Conservation (phyloP, 306 rosid genomes). For the Medicago ruthenica region DNA sequence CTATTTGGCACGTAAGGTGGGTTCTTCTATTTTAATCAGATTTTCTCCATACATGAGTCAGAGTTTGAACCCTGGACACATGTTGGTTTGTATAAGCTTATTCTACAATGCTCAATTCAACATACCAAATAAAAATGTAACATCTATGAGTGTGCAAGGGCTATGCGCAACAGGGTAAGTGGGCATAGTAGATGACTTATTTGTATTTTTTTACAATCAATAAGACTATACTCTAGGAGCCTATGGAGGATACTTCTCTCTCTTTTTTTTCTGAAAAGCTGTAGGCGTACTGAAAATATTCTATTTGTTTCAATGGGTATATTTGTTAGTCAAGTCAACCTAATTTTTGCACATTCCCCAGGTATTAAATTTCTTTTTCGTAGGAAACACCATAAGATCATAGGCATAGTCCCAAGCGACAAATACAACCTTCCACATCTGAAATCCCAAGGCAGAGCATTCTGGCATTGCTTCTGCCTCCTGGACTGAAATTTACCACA, state of each 20-base stretch:
- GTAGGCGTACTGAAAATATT: not conserved
- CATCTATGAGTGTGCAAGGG: conserved; percentile 1
- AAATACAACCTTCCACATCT: conserved; percentile 27
- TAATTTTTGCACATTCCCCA: not conserved
- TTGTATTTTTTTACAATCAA: not conserved
- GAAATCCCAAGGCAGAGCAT: conserved; percentile 18
- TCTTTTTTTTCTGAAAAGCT: not conserved
- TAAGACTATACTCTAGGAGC: not conserved
- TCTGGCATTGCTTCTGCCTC: conserved; percentile 5
- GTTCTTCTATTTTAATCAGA: not conserved
- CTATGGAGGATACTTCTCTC: not conserved
- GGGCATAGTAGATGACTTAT: not conserved
- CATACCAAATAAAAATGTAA: not conserved
- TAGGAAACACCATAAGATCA: not conserved
- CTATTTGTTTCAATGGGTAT: not conserved
- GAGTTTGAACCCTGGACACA: not conserved
- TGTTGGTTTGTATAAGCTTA: not conserved
- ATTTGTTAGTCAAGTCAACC: conserved; percentile 3
- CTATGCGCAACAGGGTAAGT: not conserved
- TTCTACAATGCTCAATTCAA: not conserved
- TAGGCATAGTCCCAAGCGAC: not conserved
- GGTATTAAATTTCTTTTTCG: not conserved
- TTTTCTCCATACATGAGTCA: not conserved
- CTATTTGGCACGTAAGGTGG: not conserved
- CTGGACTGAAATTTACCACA: conserved; percentile 12